These are phyloP conservation scores for Nannochloropsis oceanica DNA, from an alignment of 108 stramenopile species.

Conservation along the genomic window DNA sequence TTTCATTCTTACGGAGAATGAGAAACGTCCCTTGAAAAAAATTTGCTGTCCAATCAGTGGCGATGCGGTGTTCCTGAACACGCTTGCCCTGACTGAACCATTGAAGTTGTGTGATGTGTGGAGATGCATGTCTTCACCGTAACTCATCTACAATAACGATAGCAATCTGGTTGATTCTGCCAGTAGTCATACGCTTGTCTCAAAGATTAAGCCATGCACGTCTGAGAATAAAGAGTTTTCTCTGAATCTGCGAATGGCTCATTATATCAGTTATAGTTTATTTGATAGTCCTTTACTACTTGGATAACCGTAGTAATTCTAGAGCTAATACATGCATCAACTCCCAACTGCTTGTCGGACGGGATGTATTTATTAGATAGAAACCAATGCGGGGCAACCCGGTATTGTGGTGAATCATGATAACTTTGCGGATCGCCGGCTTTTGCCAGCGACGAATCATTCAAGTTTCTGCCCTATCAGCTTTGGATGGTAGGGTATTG, in stretches of 20 bases:
- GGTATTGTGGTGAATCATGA: constrained; percentile 82
- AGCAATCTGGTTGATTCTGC: constrained; percentile 99
- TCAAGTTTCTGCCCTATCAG: constrained; percentile 94
- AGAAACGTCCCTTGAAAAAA: not conserved
- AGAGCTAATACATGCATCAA: constrained; percentile 96
- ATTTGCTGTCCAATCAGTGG: not conserved
- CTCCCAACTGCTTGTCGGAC: constrained; percentile 51
- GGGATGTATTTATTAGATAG: constrained; percentile 88
- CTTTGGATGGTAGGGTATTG: constrained; percentile 92
- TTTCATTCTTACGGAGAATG: not conserved
- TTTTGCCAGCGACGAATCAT: constrained; percentile 62
- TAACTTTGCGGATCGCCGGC: constrained; percentile 76
- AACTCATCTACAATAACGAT: not conserved
- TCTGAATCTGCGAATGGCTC: constrained; percentile 71
- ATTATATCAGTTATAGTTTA: constrained; percentile 99
- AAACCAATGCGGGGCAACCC: constrained; percentile 68
- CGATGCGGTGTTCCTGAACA: not conserved
- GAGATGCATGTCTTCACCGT: not conserved
- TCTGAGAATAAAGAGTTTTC: constrained; percentile 48
- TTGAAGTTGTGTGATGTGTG: not conserved
- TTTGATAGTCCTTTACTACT: constrained; percentile 96
- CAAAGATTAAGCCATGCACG: constrained; percentile 99
- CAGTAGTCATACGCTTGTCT: constrained; percentile 99
- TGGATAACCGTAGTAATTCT: constrained; percentile 98
- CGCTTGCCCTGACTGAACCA: not conserved